These are phyloP conservation scores for Panicum miliaceum DNA, from an alignment of 176 grass and related monocot species.

Conservation along the genomic window DNA sequence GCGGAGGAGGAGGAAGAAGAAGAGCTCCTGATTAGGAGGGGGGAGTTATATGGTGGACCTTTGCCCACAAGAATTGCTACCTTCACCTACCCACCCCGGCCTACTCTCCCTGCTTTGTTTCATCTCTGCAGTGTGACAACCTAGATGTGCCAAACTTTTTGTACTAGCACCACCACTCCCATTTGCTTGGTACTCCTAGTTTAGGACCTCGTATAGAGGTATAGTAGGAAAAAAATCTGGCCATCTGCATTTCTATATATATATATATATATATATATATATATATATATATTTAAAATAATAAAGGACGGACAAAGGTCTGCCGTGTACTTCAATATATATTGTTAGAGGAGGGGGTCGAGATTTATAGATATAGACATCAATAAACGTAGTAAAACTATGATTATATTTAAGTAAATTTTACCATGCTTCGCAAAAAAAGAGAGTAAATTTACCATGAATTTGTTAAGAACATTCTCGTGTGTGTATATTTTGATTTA, in stretches of 20 bases:
- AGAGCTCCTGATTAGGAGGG: conserved; percentile 26
- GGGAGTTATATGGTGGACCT: conserved; percentile 43
- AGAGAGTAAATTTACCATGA: background rate
- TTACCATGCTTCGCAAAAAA: background rate
- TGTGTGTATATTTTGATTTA: background rate
- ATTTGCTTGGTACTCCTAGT: background rate
- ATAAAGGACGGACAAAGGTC: background rate
- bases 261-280: too few relatives aligned
- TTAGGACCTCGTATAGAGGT: background rate
- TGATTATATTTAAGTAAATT: background rate
- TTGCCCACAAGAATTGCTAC: conserved; percentile 47
- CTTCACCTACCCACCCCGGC: conserved; percentile 47
- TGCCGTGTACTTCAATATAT: too few relatives aligned
- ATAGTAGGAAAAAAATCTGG: background rate
- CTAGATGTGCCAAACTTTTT: conserved; percentile 37
- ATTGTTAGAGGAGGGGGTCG: too few relatives aligned
- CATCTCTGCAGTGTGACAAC: conserved; percentile 20
- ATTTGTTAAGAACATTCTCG: background rate
- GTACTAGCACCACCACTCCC: background rate
- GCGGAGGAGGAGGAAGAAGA: background rate
- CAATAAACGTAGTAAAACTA: background rate
- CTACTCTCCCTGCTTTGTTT: background rate
- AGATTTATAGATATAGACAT: background rate
- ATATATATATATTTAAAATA: background rate
- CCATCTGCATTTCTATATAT: background rate